Evolutionary conservation across 1,139 yeast genomes (phyloP), one percentile per base, ranked within the genome.

Genomic region (Yamadazyma aaseri): DNA sequence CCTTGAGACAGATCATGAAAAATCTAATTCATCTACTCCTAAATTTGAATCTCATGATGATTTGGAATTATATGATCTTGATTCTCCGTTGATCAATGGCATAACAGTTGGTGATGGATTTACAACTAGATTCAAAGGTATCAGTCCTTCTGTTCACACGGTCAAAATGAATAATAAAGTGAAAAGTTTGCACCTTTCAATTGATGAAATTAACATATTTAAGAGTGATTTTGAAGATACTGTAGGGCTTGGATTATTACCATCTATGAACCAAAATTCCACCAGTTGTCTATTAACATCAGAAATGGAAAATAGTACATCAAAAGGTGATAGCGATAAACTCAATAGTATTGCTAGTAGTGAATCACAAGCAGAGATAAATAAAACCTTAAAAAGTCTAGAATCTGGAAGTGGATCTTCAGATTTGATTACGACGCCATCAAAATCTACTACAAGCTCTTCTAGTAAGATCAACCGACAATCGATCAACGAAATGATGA

Each of bases 51-150:
- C 44, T 3, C 22, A 20, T 24, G 49, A 45, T 14, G 39, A 49
- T 23, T 44, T 57, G 22, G 58, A 56, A 16, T 39, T 60, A 4
- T 61, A 46, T 39, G 71, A 63, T 29, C 42, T 60, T 7, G 54
- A 49, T 33, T 61, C 69, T 20, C 72, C 71, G 1, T 41, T 65
- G 7, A 59, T 65, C 10, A 65, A 61, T 40, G 71, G 72, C 0
- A 45, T 65, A 14, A 65, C 67, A 1, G 46, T 65, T 13, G 71
- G 71, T 0, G 49, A 51, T 12, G 58, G 54, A 38, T 36, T 56
- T 54, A 35, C 37, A 10, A 24, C 32, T 7, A 26, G 50, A 26
- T 45, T 44, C 28, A 38, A 30, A 9, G 39, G 36, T 26, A 37
- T 37, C 6, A 40, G 45, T 24, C 43, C 47, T n/a, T 30, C 28